phyloP scores from a whole-genome alignment of 2,329 filamentous ascomycete genomes.

The Aspergillus tamarii region DNA sequence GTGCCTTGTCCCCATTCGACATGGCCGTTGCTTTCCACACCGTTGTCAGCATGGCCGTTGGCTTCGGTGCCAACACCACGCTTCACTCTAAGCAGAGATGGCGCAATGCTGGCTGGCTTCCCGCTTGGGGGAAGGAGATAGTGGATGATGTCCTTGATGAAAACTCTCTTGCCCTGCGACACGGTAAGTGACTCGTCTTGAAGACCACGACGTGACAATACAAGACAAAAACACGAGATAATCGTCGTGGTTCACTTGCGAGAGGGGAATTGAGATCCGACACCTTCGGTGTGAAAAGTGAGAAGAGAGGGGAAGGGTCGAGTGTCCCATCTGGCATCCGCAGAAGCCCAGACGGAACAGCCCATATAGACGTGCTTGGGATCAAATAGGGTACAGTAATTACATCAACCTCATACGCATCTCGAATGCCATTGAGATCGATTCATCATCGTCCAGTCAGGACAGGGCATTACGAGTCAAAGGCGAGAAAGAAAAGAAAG shows the following conservation, averaged over 20 bases:
- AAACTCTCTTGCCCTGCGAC: conserved; percentile 80
- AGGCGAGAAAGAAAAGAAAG: conserved; percentile 15
- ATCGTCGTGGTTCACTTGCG: conserved; percentile 1
- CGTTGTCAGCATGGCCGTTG: conserved; percentile 23
- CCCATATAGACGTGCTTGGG: not conserved
- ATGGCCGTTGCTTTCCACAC: conserved; percentile 11
- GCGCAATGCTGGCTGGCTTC: conserved; percentile 70
- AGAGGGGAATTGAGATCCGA: conserved; percentile 15
- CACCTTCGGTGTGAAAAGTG: conserved; percentile 1
- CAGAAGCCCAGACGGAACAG: not conserved
- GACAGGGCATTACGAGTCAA: not conserved
- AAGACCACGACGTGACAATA: conserved; percentile 10
- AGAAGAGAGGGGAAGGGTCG: not conserved
- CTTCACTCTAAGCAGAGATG: conserved; percentile 68
- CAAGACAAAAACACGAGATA: conserved; percentile 8
- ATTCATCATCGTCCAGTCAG: not conserved
- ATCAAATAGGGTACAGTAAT: not conserved
- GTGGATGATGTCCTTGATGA: conserved; percentile 97
- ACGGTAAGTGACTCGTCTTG: conserved; percentile 45
- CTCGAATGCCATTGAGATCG: not conserved
- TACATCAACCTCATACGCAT: not conserved
- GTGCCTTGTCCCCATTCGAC: conserved; percentile 12
- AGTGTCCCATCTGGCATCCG: not conserved
- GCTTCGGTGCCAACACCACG: conserved; percentile 61
- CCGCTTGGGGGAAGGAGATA: conserved; percentile 80